Base-by-base conservation (phyloP, 2,329 filamentous ascomycete genomes). In the Talaromyces sp. region DNA sequence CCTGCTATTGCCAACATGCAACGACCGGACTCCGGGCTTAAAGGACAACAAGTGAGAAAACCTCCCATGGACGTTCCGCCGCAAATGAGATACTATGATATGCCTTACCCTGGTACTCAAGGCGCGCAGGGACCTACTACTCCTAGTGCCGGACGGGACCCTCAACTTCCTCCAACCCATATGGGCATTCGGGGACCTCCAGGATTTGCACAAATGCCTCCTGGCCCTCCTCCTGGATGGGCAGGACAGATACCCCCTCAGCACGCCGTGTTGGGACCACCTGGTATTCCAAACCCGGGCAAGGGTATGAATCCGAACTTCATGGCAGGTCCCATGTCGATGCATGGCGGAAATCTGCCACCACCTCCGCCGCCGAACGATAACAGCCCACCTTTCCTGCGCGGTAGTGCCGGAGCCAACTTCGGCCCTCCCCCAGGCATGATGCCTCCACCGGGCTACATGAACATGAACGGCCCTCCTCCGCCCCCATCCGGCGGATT, bases 401-500 rank as follows among this genome's bases (percentile, higher is more conserved):
- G 78, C 60, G 73, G 70, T n/a, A 71, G 66, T 27, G 63, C 73
- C 6, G 67, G 70, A 14, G 65, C 69, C 16, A 72, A 69, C 35
- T 76, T 74, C 60, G 75, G 72, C 2, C 75, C 74, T 59, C 79
- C 79, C 13, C 79, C 79, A 6, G 79, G 78, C 57, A 80, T 81
- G 76, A 78, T 79, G 70, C 79, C 79, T 33, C 80, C 79, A 27
- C 80, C 79, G 3, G 79, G 79, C 27, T 82, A 80, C 66, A 76
- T 81, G 71, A 71, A 69, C 66, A 70, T 70, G 73, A 79, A 77
- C 56, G 77, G 73, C 2, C 78, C 76, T 47, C 76, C 74, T 4
- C 78, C 77, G 6, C 73, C 73, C 50, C 64, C 60, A 39, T 56
- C 63, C 14, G 58, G 49, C 4, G 76, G 71, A 3, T 79, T 79